Base-by-base conservation (phyloP, 2,329 filamentous ascomycete species). In the Neonectria punicea region DNA sequence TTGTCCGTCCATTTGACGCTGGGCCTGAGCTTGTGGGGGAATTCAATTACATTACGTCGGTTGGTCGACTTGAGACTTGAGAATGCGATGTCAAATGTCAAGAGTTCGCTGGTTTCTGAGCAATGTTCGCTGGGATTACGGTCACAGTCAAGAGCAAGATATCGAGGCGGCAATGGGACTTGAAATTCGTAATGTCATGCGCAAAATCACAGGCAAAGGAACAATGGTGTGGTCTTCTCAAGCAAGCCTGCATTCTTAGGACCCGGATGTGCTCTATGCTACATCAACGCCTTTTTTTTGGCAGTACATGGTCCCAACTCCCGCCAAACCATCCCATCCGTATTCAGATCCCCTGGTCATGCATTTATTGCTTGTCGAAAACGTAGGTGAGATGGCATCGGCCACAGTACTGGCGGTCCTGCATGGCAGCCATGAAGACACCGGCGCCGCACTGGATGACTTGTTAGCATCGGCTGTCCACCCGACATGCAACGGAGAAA, bases 391-490 rank as follows among this genome's bases (percentile, higher is more conserved):
- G 83, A 83, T 91, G 89, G 88, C 89, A 91, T 73, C 88, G 87
- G 76, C 89, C 89, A 76, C 94, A 97, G 92, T 98, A 97, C 87
- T 99, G 97, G 83, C 96, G 93, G 87, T 99, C 97, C 86, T 97
- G 92, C 94, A 98, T 98, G 82, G 96, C 93, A 82, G 96, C 96
- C 96, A 99, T 99, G 92, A 99, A 99, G 88, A 99, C 92, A 94
- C 96, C 96, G 79, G 97, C 96, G 90, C 96, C 96, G 85, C 96
- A 99, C 94, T 97, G 71, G 53, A 65, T 10, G 14, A 46, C 18
- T 58, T 60, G 78, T 84, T 76, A 86, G 80, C 43, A 36, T n/a
- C 5, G 30, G 25, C 9, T 10, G 7, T 72, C 8, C n/a, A 4
- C 20, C 2, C 4, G 0, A 1, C 20, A 4, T 10, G 5, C 20